Evolutionary conservation across 495 filamentous ascomycete genomes (phyloP), one percentile per base, ranked within the genome.

Genomic region (Talaromyces ruber): DNA sequence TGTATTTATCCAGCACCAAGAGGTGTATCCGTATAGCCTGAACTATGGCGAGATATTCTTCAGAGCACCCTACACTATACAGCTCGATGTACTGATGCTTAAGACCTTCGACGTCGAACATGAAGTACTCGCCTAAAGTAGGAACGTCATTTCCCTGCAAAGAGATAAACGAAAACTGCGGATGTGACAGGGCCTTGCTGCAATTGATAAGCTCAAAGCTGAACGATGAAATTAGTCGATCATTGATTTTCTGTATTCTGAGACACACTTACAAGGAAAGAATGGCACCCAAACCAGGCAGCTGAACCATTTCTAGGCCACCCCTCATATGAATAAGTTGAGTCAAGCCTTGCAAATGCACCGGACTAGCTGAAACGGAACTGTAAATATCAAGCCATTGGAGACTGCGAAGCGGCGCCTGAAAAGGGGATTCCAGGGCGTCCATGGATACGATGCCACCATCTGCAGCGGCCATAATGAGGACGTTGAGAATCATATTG

Each of bases 341-440:
- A 6, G 72, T 59, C 51, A 79, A 58, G 3, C 76, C 76, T 12
- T 66, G 62, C 6, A 75, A 64, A 62, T 79, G 76, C 11, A 76
- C 67, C 43, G 73, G 65, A 52, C 76, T 77, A 5, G 76, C 70
- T 6, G 67, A 67, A 7, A 76, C 66, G 51, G 71, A 71, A 0
- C 75, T 73, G 52, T 78, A 79, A 16, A 78, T 69, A 63, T 74
- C 73, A 6, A 79, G 58, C 76, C 74, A 79, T 47, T 79, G 76
- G 29, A 79, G 59, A 7, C 70, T 70, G 55, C 68, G 75, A 60
- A 78, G 68, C 0, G 76, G 76, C 1, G 75, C 67, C 22, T 67
- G 66, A 28, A 77, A 77, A 8, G 76, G 74, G 1, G 66, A 16
- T 30, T 64, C 24, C 59, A 61, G 61, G 66, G 56, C 6, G 32